phyloP scores from a whole-genome alignment of 2,329 filamentous ascomycete genomes.

The Orbilia blumenaviensis region DNA sequence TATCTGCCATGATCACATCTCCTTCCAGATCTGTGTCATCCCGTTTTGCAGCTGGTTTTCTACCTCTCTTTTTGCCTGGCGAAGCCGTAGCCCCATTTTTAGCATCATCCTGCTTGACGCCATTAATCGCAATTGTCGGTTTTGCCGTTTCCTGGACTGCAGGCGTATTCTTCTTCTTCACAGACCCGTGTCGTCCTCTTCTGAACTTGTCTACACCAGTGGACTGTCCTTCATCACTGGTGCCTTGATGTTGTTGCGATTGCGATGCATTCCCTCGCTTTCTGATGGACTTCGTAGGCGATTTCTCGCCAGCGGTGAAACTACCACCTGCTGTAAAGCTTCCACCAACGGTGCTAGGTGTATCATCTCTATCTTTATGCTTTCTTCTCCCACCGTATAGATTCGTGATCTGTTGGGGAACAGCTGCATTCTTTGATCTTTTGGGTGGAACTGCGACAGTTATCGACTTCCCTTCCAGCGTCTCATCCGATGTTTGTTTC shows the following conservation, averaged over 20 bases:
- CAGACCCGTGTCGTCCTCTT: constrained; percentile 39
- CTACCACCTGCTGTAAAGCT: neutral
- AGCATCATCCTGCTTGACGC: constrained; percentile 7
- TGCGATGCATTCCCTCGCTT: constrained; percentile 4
- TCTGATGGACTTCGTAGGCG: constrained; percentile 21
- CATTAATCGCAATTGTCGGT: constrained; percentile 22
- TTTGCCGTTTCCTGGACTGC: constrained; percentile 1
- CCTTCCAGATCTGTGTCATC: constrained; percentile 50
- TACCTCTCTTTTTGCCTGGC: constrained; percentile 15
- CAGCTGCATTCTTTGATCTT: neutral
- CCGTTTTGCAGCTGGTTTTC: constrained; percentile 17
- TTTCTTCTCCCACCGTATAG: constrained; percentile 46
- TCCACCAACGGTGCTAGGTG: constrained; percentile 20
- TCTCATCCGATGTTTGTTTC: neutral
- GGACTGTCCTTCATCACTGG: neutral
- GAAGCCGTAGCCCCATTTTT: neutral
- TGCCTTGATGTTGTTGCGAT: neutral
- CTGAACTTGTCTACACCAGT: constrained; percentile 46
- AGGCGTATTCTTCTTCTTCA: constrained; percentile 22
- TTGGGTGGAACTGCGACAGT: neutral
- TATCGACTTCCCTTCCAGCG: constrained; percentile 39
- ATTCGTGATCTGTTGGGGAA: constrained; percentile 37
- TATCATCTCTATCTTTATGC: constrained; percentile 43
- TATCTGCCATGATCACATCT: constrained; percentile 54
- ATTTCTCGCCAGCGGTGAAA: constrained; percentile 1